Evolutionary conservation across 83 land plant genomes (phyloP).

Genomic region (Picea abies): DNA sequence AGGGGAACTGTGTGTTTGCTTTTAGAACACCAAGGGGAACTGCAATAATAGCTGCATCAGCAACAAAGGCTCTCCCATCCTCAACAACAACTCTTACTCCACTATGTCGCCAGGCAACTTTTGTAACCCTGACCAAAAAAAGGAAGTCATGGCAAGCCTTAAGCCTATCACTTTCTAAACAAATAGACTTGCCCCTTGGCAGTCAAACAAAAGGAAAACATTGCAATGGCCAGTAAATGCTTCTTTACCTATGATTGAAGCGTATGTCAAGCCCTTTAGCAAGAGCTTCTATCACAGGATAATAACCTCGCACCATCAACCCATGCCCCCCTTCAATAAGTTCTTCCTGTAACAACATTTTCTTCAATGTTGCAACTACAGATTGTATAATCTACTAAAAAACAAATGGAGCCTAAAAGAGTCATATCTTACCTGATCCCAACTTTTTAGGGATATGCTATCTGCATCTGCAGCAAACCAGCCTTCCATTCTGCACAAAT

Average conservation of each 20-base stretch:
- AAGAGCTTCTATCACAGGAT: slow-evolving; percentile 71
- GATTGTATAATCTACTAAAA: neutral
- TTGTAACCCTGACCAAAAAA: slow-evolving; percentile 54
- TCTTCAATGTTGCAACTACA: neutral
- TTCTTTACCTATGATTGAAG: slow-evolving; percentile 69
- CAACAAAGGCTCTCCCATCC: slow-evolving; percentile 62
- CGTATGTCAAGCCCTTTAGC: slow-evolving; percentile 75
- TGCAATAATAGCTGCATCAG: slow-evolving; percentile 87
- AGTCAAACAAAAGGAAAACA: slow-evolving; percentile 2
- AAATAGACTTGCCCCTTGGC: neutral
- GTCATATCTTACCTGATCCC: slow-evolving; percentile 70
- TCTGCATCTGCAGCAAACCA: slow-evolving; percentile 96
- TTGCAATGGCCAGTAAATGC: neutral
- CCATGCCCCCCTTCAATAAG: slow-evolving; percentile 92
- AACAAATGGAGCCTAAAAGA: neutral
- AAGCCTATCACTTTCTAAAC: neutral
- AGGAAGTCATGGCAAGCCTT: neutral
- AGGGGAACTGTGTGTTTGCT: no score
- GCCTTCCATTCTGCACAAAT: slow-evolving; percentile 89
- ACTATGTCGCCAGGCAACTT: slow-evolving; percentile 42
- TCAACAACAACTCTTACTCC: slow-evolving; percentile 69
- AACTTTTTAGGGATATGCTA: slow-evolving; percentile 73
- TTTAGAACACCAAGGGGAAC: no score
- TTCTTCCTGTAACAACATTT: slow-evolving; percentile 54
- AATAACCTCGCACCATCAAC: slow-evolving; percentile 82